These are phyloP conservation scores for Spirogloea muscicola DNA, from an alignment of 139 green algal genomes.

Conservation along the genomic window DNA sequence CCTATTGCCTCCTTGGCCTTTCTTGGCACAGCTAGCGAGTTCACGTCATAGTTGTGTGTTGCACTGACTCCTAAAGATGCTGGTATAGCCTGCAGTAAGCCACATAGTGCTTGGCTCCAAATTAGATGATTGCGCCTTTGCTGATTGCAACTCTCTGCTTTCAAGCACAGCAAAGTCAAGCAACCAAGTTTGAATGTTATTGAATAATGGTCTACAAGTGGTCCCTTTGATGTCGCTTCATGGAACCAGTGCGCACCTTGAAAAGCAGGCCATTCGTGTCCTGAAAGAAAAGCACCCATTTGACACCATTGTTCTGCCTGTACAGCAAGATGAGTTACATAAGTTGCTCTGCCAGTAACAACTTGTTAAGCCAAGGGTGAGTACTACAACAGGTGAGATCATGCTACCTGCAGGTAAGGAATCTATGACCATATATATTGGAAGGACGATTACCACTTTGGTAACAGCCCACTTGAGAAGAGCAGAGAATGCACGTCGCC, in stretches of 20 bases:
- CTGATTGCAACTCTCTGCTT: too few relatives aligned
- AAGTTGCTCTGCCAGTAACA: too few relatives aligned
- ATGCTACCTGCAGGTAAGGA: too few relatives aligned
- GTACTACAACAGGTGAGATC: neutral
- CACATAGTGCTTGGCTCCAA: too few relatives aligned
- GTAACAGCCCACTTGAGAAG: conserved; percentile 61
- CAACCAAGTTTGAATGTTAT: too few relatives aligned
- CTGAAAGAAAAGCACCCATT: conserved; percentile 97
- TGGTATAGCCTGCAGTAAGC: conserved; percentile 62
- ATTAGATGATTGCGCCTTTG: too few relatives aligned
- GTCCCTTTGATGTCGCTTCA: too few relatives aligned
- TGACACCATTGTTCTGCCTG: conserved; percentile 60
- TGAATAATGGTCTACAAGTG: too few relatives aligned
- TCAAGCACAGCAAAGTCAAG: too few relatives aligned
- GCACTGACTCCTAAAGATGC: conserved; percentile 76
- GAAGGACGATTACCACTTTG: conserved; percentile 47
- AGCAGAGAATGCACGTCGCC: conserved; percentile 96
- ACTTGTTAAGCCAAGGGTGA: too few relatives aligned
- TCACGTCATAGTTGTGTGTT: conserved; percentile 79
- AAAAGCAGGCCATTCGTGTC: conserved; percentile 98
- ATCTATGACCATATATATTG: neutral
- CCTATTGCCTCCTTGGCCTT: conserved; percentile 95
- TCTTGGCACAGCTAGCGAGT: conserved; percentile 85
- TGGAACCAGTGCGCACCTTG: conserved; percentile 46
- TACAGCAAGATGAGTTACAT: too few relatives aligned